Base-by-base conservation (phyloP, 352 stramenopile species). In the Pythium guiyangense region DNA sequence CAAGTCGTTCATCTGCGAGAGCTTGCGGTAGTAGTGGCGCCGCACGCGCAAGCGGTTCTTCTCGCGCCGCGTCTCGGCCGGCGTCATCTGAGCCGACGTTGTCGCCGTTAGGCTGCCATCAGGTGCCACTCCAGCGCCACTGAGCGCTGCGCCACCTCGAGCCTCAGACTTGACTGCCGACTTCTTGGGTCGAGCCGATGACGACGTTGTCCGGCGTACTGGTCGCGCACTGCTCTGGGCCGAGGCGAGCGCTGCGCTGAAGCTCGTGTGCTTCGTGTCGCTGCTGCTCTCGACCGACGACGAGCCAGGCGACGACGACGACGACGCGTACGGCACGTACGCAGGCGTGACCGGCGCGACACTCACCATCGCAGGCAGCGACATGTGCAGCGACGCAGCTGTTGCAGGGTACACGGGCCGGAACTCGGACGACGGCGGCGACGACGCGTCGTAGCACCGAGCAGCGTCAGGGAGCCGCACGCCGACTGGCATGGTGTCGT, bases 11-110 rank as follows among this genome's bases (percentile, higher is more conserved):
- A 64, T 64, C 25, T 59, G 59, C 46, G 47, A 45, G 18, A 59
- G 45, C 15, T 64, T 64, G 43, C 59, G 59, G 35, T 64, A 59
- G 51, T 64, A 64, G 35, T 64, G 59, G 8, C 59, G 59, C 26
- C 59, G 59, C n/a, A 64, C 59, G 44, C 59, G 59, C 39, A 64
- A 40, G 22, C 59, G 59, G 39, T 64, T 64, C 51, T 60, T 59
- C 47, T 64, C 59, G 6, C 59, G 51, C 2, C 51, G 59, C 43
- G 47, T 42, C 25, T 64, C 59, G 15, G 49, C 49, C 2, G 57
- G 31, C 14, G 57, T 52, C n/a, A 44, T 4, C 20, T 43, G 18
- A 10, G 26, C 20, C 22, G 50, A 27, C 27, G 20, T 31, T 17
- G 14, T 6, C 35, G 10, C 3, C 35, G 35, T 10, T 4, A 18